Base-by-base conservation (phyloP, 768 basidiomycete genomes). In the Cyathus striatus region DNA sequence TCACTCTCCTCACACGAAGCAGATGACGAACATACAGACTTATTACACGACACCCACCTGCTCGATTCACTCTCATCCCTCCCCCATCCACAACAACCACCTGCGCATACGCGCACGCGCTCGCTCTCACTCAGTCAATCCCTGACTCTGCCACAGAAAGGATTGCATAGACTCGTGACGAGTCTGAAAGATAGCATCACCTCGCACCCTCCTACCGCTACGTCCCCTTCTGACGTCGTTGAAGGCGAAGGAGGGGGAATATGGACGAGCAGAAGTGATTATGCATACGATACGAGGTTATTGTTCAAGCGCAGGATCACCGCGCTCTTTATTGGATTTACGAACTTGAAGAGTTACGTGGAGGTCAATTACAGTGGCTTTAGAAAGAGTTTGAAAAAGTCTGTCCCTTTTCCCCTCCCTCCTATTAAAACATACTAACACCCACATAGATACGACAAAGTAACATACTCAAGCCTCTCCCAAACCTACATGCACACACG, bases 321-420 rank as follows among this genome's bases (percentile, higher is more conserved):
- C 0, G 81, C 72, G 37, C 73, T 92, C 9, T 96, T 88, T 60
- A 79, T 92, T 34, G 72, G 81, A 5, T 73, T 84, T 36, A 83
- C 82, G 12, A 81, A 83, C 22, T 73, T 98, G 44, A 78, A 75
- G 59, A 86, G 90, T 5, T 99, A 91, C 50, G 81, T 91, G 43
- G 91, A 97, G 54, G 68, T 96, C 44, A 98, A 98, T 60, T 77
- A 90, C 58, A 87, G 90, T 0, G 95, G 93, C 1, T 91, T 97
- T 65, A 78, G 90, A 52, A 97, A 97, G 72, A 93, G 95, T 26
- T 60, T 94, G 57, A 97, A 97, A 66, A 97, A 97, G 86, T 92
- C 58, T 44, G 80, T 61, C 36, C 35, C 34, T 5, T 41, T 21
- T 30, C 27, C 10, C 17, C 36, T n/a, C 21, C 5, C 43, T 26